Evolutionary conservation across 306 rosid genomes (phyloP), one percentile per base, ranked within the genome.

Genomic region (Corylus heterophylla): DNA sequence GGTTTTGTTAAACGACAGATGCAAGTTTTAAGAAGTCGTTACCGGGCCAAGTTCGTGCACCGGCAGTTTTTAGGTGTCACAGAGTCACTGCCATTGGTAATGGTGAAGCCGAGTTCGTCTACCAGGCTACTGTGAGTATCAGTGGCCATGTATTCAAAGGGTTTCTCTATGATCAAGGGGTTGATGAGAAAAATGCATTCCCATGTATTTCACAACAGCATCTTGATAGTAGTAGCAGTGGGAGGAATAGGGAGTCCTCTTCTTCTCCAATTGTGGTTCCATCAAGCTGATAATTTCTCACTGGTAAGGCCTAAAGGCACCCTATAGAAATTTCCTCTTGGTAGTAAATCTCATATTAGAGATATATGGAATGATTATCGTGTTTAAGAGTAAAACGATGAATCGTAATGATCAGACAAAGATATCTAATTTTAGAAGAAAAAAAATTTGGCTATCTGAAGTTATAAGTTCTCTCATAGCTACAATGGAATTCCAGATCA

Each of bases 61-160:
- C 93, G 4, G 97, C 95, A 1, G 91, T 85, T 25, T 93, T 93
- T 73, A 84, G 88, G 88, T 90, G 93, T 77, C 97, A 89, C n/a
- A 89, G 94, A 86, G 92, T 93, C 73, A 87, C 93, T 31, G 92
- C 94, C 44, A 84, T 89, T 47, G 81, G 95, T 8, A 84, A 87
- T 54, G 95, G 93, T 6, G 91, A 86, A 66, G 91, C 89, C 42
- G 98, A 93, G 80, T 7, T 93, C 58, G 90, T 89, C 0, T 93
- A 91, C 74, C 75, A 90, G 84, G 93, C 93, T 13, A 89, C 95
- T 2, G 98, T 93, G 18, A 87, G 76, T 54, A 93, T 93, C 6
- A 85, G 93, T 49, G 98, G 98, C 37, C 98, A 90, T 83, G 89
- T 91, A 3, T 91, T 91, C 80, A 87, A 80, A 78, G 98, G 98